These are phyloP conservation scores for Salvia splendens DNA, from an alignment of 257 asterid genomes.

Conservation along the genomic window DNA sequence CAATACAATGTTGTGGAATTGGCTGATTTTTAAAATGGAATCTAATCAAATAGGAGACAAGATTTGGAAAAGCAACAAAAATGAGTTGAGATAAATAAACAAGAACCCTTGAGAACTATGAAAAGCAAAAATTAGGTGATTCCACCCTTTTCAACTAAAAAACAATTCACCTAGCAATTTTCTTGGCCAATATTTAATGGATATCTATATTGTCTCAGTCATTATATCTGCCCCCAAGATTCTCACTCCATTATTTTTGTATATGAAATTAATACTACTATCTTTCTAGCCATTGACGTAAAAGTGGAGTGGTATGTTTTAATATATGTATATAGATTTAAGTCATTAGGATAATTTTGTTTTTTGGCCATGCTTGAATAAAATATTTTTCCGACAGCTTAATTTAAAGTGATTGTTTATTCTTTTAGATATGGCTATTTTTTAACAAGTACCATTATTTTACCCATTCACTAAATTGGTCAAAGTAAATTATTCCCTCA, in stretches of 20 bases:
- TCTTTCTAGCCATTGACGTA: conserved; percentile 30
- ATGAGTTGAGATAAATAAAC: neutral
- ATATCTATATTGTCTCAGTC: conserved; percentile 30
- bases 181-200: conserved; percentile 21
- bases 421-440: no score
- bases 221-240: conserved; percentile 48
- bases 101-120: conserved; percentile 21
- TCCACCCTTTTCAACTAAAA: conserved; percentile 29
- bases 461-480: no score
- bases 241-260: conserved; percentile 44
- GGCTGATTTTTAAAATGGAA: conserved; percentile 34
- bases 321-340: neutral
- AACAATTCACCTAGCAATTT: conserved; percentile 33
- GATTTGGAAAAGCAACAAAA: neutral
- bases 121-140: conserved; percentile 35
- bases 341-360: neutral
- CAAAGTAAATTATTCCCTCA: no score
- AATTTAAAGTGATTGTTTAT: no score
- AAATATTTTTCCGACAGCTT: neutral
- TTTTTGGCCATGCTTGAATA: conserved; percentile 1
- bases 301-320: neutral
- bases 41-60: conserved; percentile 30
- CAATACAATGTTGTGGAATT: conserved; percentile 17
- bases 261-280: conserved; percentile 41
- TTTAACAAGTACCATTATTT: no score